These are phyloP conservation scores for Epichloe sibirici DNA, from an alignment of 2,329 filamentous ascomycete genomes.

Conservation along the genomic window DNA sequence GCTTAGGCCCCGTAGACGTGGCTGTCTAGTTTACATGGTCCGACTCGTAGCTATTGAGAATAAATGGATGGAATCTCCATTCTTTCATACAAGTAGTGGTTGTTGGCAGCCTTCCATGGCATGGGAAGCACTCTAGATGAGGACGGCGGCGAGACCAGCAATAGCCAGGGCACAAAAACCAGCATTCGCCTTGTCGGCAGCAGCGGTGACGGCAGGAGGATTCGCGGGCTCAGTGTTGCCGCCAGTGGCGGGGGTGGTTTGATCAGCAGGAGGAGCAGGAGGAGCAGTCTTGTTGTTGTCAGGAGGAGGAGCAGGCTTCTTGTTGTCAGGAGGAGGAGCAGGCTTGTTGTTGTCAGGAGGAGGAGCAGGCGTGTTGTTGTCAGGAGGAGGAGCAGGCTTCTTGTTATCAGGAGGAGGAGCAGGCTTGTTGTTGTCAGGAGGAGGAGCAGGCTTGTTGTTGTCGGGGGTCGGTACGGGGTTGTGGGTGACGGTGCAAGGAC, in stretches of 20 bases:
- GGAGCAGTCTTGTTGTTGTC: neutral
- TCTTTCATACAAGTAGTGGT: neutral
- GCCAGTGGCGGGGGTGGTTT: constrained; percentile 7
- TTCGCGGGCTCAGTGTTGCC: neutral
- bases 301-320: constrained; percentile 3
- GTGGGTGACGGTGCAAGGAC: constrained; percentile 30
- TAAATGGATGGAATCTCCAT: neutral
- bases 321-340: constrained; percentile 1
- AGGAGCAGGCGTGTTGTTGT: constrained; percentile 1
- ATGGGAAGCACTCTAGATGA: constrained; percentile 17
- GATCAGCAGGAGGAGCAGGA: constrained; percentile 3
- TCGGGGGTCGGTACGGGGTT: constrained; percentile 10
- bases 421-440: constrained; percentile 1
- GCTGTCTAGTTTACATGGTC: neutral
- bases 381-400: constrained; percentile 4
- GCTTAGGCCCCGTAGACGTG: neutral
- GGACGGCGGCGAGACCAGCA: constrained; percentile 26
- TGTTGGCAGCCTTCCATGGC: neutral
- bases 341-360: neutral
- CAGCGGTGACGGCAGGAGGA: constrained; percentile 21
- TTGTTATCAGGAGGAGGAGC: constrained; percentile 2
- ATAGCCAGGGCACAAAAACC: constrained; percentile 25
- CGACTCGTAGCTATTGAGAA: neutral
- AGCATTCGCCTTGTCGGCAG: constrained; percentile 22
- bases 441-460: neutral